Base-by-base conservation (phyloP, 2,329 filamentous ascomycete genomes). In the Fusarium lyarnte region DNA sequence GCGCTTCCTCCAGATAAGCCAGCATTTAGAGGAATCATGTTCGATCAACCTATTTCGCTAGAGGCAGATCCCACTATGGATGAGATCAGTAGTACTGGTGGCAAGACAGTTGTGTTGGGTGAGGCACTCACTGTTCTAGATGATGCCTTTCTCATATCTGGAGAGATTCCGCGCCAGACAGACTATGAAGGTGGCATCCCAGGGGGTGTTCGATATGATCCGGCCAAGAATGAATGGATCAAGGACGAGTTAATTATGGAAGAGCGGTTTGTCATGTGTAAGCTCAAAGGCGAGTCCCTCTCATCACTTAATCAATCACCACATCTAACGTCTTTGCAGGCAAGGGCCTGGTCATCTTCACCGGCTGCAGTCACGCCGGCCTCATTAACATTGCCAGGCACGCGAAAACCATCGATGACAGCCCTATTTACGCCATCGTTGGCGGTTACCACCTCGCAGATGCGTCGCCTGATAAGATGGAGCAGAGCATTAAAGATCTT, bases 201-300 rank as follows among this genome's bases (percentile, higher is more conserved):
- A 0, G 54, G 54, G 5, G 54, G 54, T 7, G 43, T 58, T 10
- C 23, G 33, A 8, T 58, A 58, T 17, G 33, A 58, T 1, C 25
- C 21, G 4, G 33, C 4, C 4, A 38, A 36, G 2, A 19, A 16
- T 16, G 21, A 38, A 17, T 58, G 33, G 55, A 17, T 19, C 9
- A 38, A 51, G 14, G 42, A 58, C 6, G 33, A 58, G 55, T 31
- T 51, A 8, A 58, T 58, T 3, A 58, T 58, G 54, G 54, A 58
- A n/a, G 54, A 58, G 16, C 21, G 54, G 1, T 58, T 58, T 7
- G 54, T 51, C 21, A 58, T 58, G 54, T 58, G 42, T 7, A 58
- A 51, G 6, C 42, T 58, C 11, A 58, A 58, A 19, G 25, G 42
- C 21, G 7, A 29, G 8, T 12, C 2, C 16, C 4, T 12, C 8